Evolutionary conservation across 2,329 filamentous ascomycete species (phyloP), one percentile per base, ranked within the genome.

Genomic region (Epicoccum sorghinum): DNA sequence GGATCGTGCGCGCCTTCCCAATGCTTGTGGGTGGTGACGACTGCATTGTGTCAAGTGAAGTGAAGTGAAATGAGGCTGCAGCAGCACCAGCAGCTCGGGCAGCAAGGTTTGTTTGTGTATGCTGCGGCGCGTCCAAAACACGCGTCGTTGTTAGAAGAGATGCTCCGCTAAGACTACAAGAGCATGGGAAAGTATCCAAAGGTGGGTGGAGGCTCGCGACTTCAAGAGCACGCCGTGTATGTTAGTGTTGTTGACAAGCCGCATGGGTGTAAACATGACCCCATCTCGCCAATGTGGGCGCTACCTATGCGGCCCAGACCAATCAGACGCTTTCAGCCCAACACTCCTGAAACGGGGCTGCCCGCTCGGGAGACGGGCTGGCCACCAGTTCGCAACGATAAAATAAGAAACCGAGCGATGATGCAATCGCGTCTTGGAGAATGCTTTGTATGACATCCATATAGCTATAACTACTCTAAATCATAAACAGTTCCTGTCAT

Each of bases 1-100:
- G 65, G 25, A 75, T 67, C 43, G 71, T 67, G 49, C 72, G 71
- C 57, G 70, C 71, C 62, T 74, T 74, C 58, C 68, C 73, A 18
- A 70, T 70, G 59, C 68, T 75, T 38, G 58, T 63, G 24, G 68
- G 69, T 47, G 73, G 72, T 36, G 72, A 75, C 13, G 71, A 72
- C 51, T 74, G 68, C 72, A 75, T 75, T 43, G 36, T 54, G 48
- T 58, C 53, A 55, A 55, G 49, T 58, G 58, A 29, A 29, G 27
- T 29, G 6, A 29, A 29, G 27, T 29, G 27, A 29, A 6, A 6
- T 29, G 27, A 61, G 53, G 65, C 60, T 63, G 60, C 57, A 52
- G 42, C 29, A 36, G 40, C 45, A 54, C 18, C 18, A 18, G 40
- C 45, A 54, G 45, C 51, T 40, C 14, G 40, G 45, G 46, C 46